These are phyloP conservation scores for Serendipita sp. DNA, from an alignment of 768 basidiomycete species.

Conservation along the genomic window DNA sequence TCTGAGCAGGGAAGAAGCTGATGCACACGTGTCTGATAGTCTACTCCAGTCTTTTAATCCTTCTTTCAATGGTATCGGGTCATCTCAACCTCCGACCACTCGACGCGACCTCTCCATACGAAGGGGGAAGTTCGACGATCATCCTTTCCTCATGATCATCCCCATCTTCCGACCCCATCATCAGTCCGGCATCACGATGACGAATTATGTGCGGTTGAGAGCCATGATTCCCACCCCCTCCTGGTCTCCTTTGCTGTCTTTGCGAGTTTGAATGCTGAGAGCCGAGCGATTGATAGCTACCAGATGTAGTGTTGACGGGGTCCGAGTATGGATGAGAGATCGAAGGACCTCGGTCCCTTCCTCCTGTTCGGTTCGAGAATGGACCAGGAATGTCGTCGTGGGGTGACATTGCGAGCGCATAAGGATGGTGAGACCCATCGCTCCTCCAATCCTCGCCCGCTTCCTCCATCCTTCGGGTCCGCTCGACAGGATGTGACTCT, in stretches of 20 bases:
- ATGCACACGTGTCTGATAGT: no score
- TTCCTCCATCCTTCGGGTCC: no score
- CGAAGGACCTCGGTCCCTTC: not conserved
- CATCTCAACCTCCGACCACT: no score
- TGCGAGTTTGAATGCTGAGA: no score
- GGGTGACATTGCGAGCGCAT: not conserved
- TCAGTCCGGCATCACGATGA: not conserved
- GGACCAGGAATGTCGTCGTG: not conserved
- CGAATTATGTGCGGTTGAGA: not conserved
- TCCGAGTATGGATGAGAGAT: not conserved
- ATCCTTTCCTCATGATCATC: not conserved
- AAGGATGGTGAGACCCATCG: not conserved
- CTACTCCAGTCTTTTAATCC: no score
- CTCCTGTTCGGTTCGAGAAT: no score
- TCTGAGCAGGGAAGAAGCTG: no score
- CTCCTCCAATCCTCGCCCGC: no score
- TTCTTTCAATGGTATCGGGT: no score
- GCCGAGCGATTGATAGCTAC: not conserved
- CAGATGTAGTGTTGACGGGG: not conserved
- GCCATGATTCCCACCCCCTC: not conserved
- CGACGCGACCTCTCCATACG: not conserved
- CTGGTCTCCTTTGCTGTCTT: no score
- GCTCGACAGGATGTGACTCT: no score
- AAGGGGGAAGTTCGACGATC: not conserved
- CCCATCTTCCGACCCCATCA: conserved; percentile 2